Evolutionary conservation across 2,329 filamentous ascomycete species (phyloP).

Genomic region (Pezicula carpinea): DNA sequence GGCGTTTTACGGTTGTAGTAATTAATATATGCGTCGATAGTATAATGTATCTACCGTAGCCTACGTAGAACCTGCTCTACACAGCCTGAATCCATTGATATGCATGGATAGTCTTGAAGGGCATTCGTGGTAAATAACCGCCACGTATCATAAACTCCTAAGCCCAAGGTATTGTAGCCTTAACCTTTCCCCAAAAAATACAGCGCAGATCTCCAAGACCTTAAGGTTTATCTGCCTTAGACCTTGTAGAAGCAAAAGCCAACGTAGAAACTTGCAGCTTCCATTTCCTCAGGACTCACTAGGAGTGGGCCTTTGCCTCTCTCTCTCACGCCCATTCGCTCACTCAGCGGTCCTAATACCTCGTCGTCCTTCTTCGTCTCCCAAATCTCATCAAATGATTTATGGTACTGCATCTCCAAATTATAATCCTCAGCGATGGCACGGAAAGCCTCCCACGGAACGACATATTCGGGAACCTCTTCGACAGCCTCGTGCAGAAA

Average conservation of each 20-base stretch:
- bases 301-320: conserved; percentile 59
- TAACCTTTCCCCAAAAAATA: too few relatives aligned
- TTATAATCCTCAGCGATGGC: conserved; percentile 95
- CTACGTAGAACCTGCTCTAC: too few relatives aligned
- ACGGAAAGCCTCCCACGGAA: conserved; percentile 97
- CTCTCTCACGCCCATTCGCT: conserved; percentile 90
- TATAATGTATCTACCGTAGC: too few relatives aligned
- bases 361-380: conserved; percentile 82
- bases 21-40: too few relatives aligned
- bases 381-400: conserved; percentile 88
- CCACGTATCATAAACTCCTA: too few relatives aligned
- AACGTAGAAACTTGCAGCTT: conserved; percentile 86
- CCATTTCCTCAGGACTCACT: conserved; percentile 83
- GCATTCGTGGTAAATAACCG: too few relatives aligned
- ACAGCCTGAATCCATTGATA: too few relatives aligned
- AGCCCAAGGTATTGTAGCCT: too few relatives aligned
- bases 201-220: too few relatives aligned
- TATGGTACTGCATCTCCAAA: conserved; percentile 89
- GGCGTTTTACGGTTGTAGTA: too few relatives aligned
- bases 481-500: conserved; percentile 95
- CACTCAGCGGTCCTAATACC: conserved; percentile 76
- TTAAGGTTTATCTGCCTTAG: conserved; percentile 32
- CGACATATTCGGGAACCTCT: conserved; percentile 93
- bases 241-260: conserved; percentile 98
- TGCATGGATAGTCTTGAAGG: too few relatives aligned